These are phyloP conservation scores for Sphaerulina vaccinii DNA, from an alignment of 2,329 filamentous ascomycete genomes.

Conservation along the genomic window DNA sequence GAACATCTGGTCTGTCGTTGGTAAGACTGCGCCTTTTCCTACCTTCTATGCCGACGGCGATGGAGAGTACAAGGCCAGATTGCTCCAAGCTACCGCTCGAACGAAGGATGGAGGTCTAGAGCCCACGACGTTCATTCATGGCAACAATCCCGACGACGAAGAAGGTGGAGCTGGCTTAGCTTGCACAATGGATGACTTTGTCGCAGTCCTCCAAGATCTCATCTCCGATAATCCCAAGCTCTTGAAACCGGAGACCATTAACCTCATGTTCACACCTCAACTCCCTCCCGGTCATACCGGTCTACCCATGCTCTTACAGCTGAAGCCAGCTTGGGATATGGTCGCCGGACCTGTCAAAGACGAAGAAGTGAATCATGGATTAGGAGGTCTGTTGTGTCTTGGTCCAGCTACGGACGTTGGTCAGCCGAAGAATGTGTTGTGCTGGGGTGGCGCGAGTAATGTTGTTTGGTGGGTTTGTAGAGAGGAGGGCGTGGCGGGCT, in stretches of 20 bases:
- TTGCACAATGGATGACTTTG: slow-evolving; percentile 37
- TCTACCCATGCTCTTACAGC: slow-evolving; percentile 4
- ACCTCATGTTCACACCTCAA: slow-evolving; percentile 49
- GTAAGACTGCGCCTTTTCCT: slow-evolving; percentile 30
- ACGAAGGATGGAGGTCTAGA: slow-evolving; percentile 4
- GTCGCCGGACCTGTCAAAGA: slow-evolving; percentile 13
- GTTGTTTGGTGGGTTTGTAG: slow-evolving; percentile 17
- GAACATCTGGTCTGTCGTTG: slow-evolving; percentile 45
- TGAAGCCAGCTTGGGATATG: slow-evolving; percentile 14
- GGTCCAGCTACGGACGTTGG: slow-evolving; percentile 3
- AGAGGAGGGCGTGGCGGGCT: slow-evolving; percentile 13
- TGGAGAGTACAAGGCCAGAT: slow-evolving; percentile 16
- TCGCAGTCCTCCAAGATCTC: slow-evolving; percentile 47
- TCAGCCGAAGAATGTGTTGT: slow-evolving; percentile 14
- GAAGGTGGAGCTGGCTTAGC: slow-evolving; percentile 10
- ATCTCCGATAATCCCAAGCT: slow-evolving; percentile 49
- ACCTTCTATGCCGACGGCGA: slow-evolving; percentile 24
- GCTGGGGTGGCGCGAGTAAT: slow-evolving; percentile 19
- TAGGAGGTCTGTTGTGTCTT: slow-evolving; percentile 7
- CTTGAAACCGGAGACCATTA: slow-evolving; percentile 41
- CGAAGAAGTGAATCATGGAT: slow-evolving; percentile 16
- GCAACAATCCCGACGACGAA: slow-evolving; percentile 13
- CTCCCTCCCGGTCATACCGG: slow-evolving; percentile 31
- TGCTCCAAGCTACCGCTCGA: slow-evolving; percentile 4
- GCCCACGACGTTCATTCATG: neutral